phyloP scores from a whole-genome alignment of 129 eudicot genomes.

The Glebionis coronaria region DNA sequence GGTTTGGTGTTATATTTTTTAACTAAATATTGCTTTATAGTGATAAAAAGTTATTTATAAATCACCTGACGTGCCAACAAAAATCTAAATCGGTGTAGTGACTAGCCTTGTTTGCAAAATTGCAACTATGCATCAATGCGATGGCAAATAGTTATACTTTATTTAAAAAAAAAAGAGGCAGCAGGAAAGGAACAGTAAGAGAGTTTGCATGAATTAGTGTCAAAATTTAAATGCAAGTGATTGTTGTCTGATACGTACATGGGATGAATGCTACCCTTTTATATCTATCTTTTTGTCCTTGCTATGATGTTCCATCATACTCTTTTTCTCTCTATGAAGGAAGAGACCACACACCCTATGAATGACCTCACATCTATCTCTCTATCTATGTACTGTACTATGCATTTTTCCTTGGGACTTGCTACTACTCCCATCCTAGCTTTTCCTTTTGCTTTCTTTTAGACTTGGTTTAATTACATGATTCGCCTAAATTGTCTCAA shows the following conservation, averaged over 20 bases:
- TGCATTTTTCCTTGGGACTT: constrained; percentile 26
- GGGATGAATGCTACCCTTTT: constrained; percentile 11
- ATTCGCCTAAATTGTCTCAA: too few species aligned
- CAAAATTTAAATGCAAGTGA: constrained; percentile 19
- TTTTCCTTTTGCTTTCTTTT: background rate
- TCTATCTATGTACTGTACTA: background rate
- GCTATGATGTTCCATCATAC: constrained; percentile 24
- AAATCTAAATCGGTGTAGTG: too few species aligned
- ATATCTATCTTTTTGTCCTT: constrained; percentile 23
- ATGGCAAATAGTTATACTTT: too few species aligned
- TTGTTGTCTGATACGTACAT: constrained; percentile 19
- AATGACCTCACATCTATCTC: constrained; percentile 34
- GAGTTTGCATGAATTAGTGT: constrained; percentile 27
- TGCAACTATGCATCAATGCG: too few species aligned
- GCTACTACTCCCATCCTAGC: background rate
- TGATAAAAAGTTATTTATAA: too few species aligned
- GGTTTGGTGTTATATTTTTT: too few species aligned
- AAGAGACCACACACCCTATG: constrained; percentile 36
- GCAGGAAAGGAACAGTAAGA: constrained; percentile 5
- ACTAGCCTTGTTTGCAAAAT: too few species aligned
- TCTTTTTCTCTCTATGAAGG: constrained; percentile 26
- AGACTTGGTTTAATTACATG: background rate
- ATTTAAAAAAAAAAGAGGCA: too few species aligned
- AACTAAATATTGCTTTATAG: too few species aligned
- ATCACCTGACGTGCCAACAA: too few species aligned